phyloP scores from a whole-genome alignment of 2,329 filamentous ascomycete genomes.

The Hypoxylon sp. region DNA sequence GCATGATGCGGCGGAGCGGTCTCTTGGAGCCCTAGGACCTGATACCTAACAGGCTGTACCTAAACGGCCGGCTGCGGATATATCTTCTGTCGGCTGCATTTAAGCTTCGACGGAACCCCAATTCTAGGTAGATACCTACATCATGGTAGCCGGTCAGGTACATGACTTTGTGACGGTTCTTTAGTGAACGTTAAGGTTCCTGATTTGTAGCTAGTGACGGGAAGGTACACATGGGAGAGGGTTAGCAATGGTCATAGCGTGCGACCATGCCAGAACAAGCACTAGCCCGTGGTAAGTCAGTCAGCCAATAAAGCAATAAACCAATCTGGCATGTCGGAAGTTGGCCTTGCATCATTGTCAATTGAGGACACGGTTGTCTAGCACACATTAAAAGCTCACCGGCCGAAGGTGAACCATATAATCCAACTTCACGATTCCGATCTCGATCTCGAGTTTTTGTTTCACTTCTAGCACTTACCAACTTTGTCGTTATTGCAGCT shows the following conservation, averaged over 20 bases:
- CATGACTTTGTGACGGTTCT: background rate
- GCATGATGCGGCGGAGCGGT: slow-evolving; percentile 33
- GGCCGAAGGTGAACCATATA: slow-evolving; percentile 20
- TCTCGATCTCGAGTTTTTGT: background rate
- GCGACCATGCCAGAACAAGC: background rate
- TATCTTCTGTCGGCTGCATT: slow-evolving; percentile 24
- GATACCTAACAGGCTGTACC: background rate
- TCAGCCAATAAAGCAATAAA: slow-evolving; percentile 1
- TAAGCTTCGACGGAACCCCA: slow-evolving; percentile 17
- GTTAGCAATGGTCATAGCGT: background rate
- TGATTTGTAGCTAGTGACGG: background rate
- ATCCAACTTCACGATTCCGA: slow-evolving; percentile 12
- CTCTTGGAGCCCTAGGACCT: slow-evolving; percentile 5
- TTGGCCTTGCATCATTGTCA: slow-evolving; percentile 44
- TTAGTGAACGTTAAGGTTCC: background rate
- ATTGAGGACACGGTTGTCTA: slow-evolving; percentile 54
- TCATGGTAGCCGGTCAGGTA: background rate
- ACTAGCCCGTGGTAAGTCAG: background rate
- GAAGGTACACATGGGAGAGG: background rate
- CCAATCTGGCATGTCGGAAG: slow-evolving; percentile 43
- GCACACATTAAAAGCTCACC: slow-evolving; percentile 40
- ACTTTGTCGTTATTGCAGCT: background rate
- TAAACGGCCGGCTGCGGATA: slow-evolving; percentile 22
- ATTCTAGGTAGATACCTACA: too few relatives aligned
- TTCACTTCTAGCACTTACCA: background rate